Evolutionary conservation across 2,329 filamentous ascomycete genomes (phyloP).

Genomic region (Neoarthrinium moseri): DNA sequence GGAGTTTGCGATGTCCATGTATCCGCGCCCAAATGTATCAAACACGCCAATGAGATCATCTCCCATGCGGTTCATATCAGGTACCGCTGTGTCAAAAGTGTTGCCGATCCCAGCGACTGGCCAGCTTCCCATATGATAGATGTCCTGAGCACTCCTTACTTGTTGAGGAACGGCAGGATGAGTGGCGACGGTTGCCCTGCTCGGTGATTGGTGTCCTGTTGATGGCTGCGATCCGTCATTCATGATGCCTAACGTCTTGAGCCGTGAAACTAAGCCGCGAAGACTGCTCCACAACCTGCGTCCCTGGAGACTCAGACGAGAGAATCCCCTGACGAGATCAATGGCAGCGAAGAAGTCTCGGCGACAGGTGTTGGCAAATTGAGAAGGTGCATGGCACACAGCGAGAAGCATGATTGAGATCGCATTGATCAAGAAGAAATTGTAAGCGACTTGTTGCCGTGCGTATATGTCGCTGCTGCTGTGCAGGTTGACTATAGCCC

Average conservation of each 20-base stretch:
- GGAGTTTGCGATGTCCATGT: conserved; percentile 5
- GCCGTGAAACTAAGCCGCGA: conserved; percentile 1
- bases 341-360: conserved; percentile 1
- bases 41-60: conserved; percentile 5
- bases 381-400: conserved; percentile 2
- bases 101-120: too few species aligned
- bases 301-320: background rate
- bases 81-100: background rate
- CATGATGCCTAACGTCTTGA: conserved; percentile 1
- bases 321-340: conserved; percentile 2
- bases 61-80: conserved; percentile 6
- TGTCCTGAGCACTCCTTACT: background rate
- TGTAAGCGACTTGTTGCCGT: conserved; percentile 3
- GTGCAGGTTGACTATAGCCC: background rate
- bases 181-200: too few species aligned
- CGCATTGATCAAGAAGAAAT: conserved; percentile 4
- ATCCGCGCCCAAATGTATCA: conserved; percentile 2
- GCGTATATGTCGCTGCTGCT: conserved; percentile 4
- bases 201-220: background rate
- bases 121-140: background rate
- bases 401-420: conserved; percentile 5
- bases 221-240: background rate
- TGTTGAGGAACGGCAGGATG: background rate
- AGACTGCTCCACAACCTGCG: conserved; percentile 5
- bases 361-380: conserved; percentile 1